Evolutionary conservation across 2,329 filamentous ascomycete genomes (phyloP).

Genomic region (Didymella arachidicola): DNA sequence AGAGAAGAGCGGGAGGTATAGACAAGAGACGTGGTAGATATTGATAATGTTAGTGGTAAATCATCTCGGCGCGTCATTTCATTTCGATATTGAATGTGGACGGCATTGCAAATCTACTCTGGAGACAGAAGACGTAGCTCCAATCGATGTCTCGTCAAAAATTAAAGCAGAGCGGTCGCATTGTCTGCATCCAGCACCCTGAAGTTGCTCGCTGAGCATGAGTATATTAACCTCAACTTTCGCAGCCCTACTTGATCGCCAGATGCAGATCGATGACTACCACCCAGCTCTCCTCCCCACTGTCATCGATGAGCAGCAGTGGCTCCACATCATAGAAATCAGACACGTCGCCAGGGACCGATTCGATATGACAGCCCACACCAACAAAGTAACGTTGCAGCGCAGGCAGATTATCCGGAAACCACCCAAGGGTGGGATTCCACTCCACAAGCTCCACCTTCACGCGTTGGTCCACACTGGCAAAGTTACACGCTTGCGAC

Average conservation of each 20-base stretch:
- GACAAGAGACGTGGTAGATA: constrained; percentile 73
- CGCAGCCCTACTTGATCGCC: neutral
- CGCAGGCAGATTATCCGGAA: neutral
- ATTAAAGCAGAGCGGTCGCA: too few relatives aligned
- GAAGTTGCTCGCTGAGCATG: too few relatives aligned
- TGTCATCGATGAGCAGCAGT: constrained; percentile 6
- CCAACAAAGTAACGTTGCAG: neutral
- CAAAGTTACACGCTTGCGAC: neutral
- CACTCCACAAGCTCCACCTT: constrained; percentile 2
- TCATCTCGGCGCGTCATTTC: too few relatives aligned
- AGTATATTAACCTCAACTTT: too few relatives aligned
- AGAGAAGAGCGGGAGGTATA: constrained; percentile 69
- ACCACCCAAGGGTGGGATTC: constrained; percentile 11
- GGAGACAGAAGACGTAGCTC: too few relatives aligned
- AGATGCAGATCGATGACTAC: constrained; percentile 6
- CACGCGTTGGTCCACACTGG: neutral
- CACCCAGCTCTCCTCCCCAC: constrained; percentile 4
- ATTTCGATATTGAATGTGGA: too few relatives aligned
- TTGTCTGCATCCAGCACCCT: too few relatives aligned
- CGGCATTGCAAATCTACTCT: too few relatives aligned
- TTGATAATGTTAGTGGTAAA: too few relatives aligned
- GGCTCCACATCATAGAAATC: constrained; percentile 2
- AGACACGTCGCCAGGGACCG: neutral
- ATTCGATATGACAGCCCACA: neutral
- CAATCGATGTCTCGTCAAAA: too few relatives aligned